Conservation (phyloP, 331 rosid genomes). For the Telfairia occidentalis region DNA sequence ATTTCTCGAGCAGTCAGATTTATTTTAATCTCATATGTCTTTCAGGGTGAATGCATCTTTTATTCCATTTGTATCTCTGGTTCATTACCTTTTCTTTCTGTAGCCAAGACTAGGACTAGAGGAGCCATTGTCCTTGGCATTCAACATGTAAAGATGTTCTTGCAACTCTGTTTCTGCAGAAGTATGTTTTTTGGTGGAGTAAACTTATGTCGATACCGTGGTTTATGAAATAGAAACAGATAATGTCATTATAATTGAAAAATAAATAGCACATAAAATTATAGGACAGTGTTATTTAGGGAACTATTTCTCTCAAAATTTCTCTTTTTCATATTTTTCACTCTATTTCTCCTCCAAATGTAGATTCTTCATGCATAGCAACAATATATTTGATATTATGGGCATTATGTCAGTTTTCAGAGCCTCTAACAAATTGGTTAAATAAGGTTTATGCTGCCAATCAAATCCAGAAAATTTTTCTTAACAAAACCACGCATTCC, state of each 20-base stretch:
- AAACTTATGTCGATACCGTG: background rate
- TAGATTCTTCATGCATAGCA: background rate
- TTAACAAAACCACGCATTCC: conserved; percentile 68
- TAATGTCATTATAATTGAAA: background rate
- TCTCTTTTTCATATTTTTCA: background rate
- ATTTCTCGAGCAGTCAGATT: background rate
- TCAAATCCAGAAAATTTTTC: conserved; percentile 22
- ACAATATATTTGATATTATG: background rate
- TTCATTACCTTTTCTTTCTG: background rate
- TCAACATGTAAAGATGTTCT: background rate
- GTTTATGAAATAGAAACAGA: background rate
- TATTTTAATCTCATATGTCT: background rate
- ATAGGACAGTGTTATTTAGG: background rate
- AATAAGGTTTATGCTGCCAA: background rate
- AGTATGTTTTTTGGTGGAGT: background rate
- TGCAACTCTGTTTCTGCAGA: background rate
- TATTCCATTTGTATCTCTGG: background rate
- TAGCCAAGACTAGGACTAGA: background rate
- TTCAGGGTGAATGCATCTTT: background rate
- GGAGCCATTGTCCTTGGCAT: background rate
- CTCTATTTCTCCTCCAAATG: background rate
- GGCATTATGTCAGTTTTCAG: background rate
- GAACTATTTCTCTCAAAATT: background rate
- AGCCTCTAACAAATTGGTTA: background rate
- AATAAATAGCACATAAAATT: background rate